Evolutionary conservation across 139 green algal species (phyloP), one percentile per base, ranked within the genome.

Genomic region (Chlorella sp.): DNA sequence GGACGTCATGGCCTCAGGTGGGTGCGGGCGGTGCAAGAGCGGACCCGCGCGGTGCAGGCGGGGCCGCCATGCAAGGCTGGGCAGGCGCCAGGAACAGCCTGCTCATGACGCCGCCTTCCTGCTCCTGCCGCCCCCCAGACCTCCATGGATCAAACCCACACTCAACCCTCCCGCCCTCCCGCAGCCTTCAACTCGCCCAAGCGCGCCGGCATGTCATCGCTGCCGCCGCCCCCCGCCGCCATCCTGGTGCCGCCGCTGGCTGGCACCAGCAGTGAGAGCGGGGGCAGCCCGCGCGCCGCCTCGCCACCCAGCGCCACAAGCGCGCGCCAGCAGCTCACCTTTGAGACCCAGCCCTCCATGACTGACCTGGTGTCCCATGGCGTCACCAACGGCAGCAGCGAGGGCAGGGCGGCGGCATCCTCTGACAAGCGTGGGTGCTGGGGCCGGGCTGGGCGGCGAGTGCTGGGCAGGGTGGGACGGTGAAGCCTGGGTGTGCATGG

Each of bases 321-420:
- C 38, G 65, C 26, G 65, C 32, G 41, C 32, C 0, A 46, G 34
- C 48, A 38, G 51, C 48, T 78, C n/a, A 28, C 30, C 34, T 36
- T 86, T 3, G 7, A 46, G 32, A 40, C 32, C 6, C 70, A 79
- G 38, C 81, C 56, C 19, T 83, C 73, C 14, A 48, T 76, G n/a
- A 87, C 82, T 8, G 82, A 87, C 82, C 73, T 87, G 41, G 73
- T 87, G 20, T 30, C 13, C 51, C 51, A 3, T 11, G 51, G 51
- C 51, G 9, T 16, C 51, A 60, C 51, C 51, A 60, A 60, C 14
- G 16, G 51, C 51, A 60, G 51, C 51, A 60, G 51, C 51, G 51
- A 60, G 51, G 14, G 51, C 9, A 24, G 13, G 2, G 51, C 51
- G 13, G 51, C 14, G 51, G 51, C n/a, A n/a, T n/a, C 28, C 24